Percentiles rank a stretch among this genome's conserved stretches.
Conservation (phyloP, 2,329 filamentous ascomycete genomes). For the Penicillium sp. region DNA sequence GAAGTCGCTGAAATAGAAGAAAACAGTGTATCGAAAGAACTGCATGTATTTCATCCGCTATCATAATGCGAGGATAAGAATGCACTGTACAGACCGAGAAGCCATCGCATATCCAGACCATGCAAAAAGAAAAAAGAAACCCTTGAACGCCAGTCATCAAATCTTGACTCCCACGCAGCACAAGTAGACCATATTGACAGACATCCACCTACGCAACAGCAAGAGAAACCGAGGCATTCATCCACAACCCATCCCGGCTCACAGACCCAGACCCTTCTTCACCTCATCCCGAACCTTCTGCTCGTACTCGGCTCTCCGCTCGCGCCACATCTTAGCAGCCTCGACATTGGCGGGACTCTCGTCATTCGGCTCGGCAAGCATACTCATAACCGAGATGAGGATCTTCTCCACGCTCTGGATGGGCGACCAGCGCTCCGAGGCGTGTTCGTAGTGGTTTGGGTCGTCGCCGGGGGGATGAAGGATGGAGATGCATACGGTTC, state of each 20-base stretch:
- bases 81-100: constrained; percentile 17
- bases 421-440: constrained; percentile 91
- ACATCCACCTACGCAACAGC: not conserved
- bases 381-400: constrained; percentile 93
- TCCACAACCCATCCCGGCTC: constrained; percentile 24
- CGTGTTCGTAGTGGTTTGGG: constrained; percentile 96
- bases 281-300: constrained; percentile 80
- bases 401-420: constrained; percentile 99
- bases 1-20: not conserved
- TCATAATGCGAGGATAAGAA: constrained; percentile 13
- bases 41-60: constrained; percentile 11
- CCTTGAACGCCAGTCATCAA: constrained; percentile 28
- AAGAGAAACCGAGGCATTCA: constrained; percentile 6
- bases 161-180: constrained; percentile 4
- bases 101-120: constrained; percentile 17
- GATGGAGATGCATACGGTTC: constrained; percentile 96
- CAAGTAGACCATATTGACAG: not conserved
- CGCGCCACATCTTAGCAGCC: constrained; percentile 94
- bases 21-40: not conserved
- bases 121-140: constrained; percentile 17
- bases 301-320: constrained; percentile 80
- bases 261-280: constrained; percentile 73
- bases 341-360: constrained; percentile 96
- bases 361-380: constrained; percentile 96
- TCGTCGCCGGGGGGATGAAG: constrained; percentile 94